These are phyloP conservation scores for Ochetophila trinervis DNA, from an alignment of 306 rosid genomes.

Conservation along the genomic window DNA sequence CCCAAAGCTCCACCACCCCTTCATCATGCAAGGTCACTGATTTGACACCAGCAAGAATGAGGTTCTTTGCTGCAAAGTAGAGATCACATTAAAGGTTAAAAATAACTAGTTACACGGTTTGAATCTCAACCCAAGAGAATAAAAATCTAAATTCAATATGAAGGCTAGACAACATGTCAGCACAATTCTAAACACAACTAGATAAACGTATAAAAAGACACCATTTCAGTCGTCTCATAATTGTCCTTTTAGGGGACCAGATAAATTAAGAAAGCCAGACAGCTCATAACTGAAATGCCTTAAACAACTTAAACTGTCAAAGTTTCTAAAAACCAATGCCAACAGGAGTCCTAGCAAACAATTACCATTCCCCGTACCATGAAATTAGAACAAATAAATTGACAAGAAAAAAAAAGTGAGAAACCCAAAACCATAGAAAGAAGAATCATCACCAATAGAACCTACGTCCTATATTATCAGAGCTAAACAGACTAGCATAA, in stretches of 20 bases:
- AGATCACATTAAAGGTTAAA: background rate
- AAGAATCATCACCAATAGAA: background rate
- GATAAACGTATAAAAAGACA: background rate
- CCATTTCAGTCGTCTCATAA: no score
- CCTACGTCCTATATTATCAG: background rate
- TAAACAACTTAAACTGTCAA: background rate
- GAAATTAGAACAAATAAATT: background rate
- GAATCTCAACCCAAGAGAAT: background rate
- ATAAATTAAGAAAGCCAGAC: background rate
- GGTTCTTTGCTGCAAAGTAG: slow-evolving; percentile 80
- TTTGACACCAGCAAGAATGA: slow-evolving; percentile 88
- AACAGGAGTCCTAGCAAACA: background rate
- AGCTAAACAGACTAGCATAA: background rate
- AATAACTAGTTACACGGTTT: background rate
- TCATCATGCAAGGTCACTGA: slow-evolving; percentile 91
- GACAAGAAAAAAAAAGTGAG: no score
- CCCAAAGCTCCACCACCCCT: slow-evolving; percentile 76
- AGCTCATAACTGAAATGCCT: background rate
- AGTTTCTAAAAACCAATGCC: background rate
- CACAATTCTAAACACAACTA: background rate
- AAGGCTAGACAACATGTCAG: background rate
- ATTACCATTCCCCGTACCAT: background rate
- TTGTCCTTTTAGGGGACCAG: background rate
- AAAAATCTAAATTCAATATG: background rate
- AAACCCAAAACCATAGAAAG: no score